A percentile compares a stretch with the other conserved stretches of the same genome.
phyloP scores from a whole-genome alignment of 1,284 basidiomycete genomes.

The Sparassis latifolia region DNA sequence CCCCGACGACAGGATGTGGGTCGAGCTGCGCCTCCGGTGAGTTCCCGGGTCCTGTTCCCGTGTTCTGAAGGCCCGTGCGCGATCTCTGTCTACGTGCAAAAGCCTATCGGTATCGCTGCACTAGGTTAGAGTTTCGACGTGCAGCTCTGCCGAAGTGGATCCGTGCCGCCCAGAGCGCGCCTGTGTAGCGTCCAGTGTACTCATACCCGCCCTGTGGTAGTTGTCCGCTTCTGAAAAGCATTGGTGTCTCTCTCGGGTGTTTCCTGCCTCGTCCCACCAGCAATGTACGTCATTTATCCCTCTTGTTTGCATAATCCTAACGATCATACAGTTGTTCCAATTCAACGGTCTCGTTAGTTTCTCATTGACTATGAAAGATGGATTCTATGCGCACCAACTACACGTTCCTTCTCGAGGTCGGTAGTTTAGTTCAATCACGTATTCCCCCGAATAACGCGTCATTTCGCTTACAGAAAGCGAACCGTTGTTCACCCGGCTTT shows the following conservation, averaged over 20 bases:
- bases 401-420: slow-evolving; percentile 47
- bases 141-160: no score
- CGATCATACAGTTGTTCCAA: slow-evolving; percentile 47
- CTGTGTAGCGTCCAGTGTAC: no score
- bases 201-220: slow-evolving; percentile 25
- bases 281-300: slow-evolving; percentile 39
- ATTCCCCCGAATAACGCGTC: slow-evolving; percentile 2
- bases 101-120: no score
- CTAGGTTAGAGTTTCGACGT: no score
- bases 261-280: slow-evolving; percentile 48
- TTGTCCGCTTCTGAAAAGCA: slow-evolving; percentile 52
- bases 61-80: no score
- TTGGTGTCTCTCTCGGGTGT: slow-evolving; percentile 57
- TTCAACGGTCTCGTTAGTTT: slow-evolving; percentile 57
- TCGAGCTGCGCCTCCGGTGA: slow-evolving; percentile 57
- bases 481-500: slow-evolving; percentile 40
- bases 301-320: background rate
- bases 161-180: no score
- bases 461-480: slow-evolving; percentile 25
- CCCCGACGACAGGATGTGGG: slow-evolving; percentile 68
- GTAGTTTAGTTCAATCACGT: slow-evolving; percentile 11
- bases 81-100: no score
- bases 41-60: slow-evolving; percentile 9
- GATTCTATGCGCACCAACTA: slow-evolving; percentile 52
- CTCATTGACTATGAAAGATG: slow-evolving; percentile 46